Evolutionary conservation across 805 yeast genomes (phyloP), one percentile per base, ranked within the genome.

Genomic region (Metschnikowia proteae): DNA sequence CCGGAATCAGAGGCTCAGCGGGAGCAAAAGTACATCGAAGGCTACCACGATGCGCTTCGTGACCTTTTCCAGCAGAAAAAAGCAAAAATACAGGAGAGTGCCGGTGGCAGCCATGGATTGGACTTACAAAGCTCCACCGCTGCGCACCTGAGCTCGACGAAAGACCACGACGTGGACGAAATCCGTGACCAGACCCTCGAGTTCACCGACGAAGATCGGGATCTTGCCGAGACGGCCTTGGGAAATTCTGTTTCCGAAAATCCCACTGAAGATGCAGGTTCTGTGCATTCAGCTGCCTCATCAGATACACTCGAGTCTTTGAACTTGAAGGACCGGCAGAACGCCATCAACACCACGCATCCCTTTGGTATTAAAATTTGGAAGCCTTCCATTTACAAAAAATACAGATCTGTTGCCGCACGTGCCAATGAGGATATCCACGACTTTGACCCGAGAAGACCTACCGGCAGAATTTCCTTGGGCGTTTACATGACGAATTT

Each of bases 321-420:
- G 63, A 94, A 96, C 4, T 75, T 92, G 47, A 76, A 94, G 51
- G 96, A 91, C 57, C 82, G 97, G 55, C 99, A 94, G 66, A 91
- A 88, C 58, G 99, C 99, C 11, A 94, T 94, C 63, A 94, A 94
- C 63, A 83, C 87, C 45, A 90, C 97, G 4, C 99, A 94, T 72
- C 99, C 99, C 0, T 94, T 94, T 61, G 99, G 99, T 76, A 92
- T 94, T 40, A 85, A 96, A 65, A 88, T 94, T 59, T 94, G 99
- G 99, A 94, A 94, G 62, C 99, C 99, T 1, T 97, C 98, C 2
- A 73, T 94, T 48, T 94, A 94, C 69, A 94, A 94, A 65, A 94
- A 94, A 66, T 79, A 80, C 50, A 82, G 99, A 60, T 88, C 97
- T 3, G 97, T 94, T 30, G 94, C 94, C 57, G 76, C 83, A 36